Conservation (phyloP, 2,329 filamentous ascomycete species). For the Cladophialophora exuberans region DNA sequence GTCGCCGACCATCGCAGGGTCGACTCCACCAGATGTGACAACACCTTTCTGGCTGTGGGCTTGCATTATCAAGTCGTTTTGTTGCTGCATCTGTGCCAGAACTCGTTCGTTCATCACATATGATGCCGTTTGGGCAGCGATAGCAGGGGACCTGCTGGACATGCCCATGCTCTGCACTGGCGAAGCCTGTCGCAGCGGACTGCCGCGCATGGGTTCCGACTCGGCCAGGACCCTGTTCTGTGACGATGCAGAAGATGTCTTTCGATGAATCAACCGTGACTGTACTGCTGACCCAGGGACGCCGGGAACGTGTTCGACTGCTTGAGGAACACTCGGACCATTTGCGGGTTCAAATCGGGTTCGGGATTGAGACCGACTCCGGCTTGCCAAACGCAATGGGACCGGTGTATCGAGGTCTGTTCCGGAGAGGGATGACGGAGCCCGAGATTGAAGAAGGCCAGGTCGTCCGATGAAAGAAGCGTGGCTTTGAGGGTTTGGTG, state of each 20-base stretch:
- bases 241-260: not conserved
- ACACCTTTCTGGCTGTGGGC: not conserved
- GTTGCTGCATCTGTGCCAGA: conserved; percentile 15
- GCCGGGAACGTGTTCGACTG: not conserved
- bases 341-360: too few species aligned
- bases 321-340: too few species aligned
- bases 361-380: conserved; percentile 9
- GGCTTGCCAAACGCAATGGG: not conserved
- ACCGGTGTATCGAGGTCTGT: not conserved
- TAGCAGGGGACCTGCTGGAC: not conserved
- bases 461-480: conserved; percentile 17
- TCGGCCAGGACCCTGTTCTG: not conserved
- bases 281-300: not conserved
- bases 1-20: not conserved
- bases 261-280: not conserved
- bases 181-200: not conserved
- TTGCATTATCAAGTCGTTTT: conserved; percentile 11
- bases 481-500: conserved; percentile 19
- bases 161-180: not conserved
- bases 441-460: not conserved
- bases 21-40: too few species aligned
- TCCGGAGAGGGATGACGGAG: not conserved
- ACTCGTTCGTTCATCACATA: not conserved
- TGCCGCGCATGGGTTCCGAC: not conserved
- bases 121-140: not conserved